Evolutionary conservation across 176 grass and related monocot species (phyloP), one percentile per base, ranked within the genome.

Genomic region (Thalia dealbata): DNA sequence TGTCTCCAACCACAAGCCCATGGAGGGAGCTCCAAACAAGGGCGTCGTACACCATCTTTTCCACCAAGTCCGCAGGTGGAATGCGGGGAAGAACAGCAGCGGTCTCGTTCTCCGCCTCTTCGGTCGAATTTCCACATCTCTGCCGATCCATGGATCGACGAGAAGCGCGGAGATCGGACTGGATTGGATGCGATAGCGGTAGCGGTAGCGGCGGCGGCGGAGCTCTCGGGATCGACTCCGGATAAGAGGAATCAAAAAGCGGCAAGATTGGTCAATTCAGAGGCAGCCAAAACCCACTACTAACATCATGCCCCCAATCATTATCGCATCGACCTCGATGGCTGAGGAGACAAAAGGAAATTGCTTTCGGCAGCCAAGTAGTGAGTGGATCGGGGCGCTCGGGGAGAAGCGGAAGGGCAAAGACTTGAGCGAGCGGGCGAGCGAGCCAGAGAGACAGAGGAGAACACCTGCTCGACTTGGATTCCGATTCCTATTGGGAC

Each of bases 11-110:
- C 15, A 79, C 77, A 50, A 79, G 77, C 11, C 77, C 77, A 48
- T 79, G 77, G 54, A 79, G 77, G 21, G 77, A 70, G 67, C 77
- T 71, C 77, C 77, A 79, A 44, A 79, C 77, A 48, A 79, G 66
- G 26, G 77, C 77, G 43, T 79, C 67, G n/a, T 69, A 61, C 10
- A 79, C 54, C 54, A 79, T 61, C 10, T 71, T 62, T 30, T 79
- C 77, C 41, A 71, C 16, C 75, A 77, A 67, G 2, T 77, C 75
- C 14, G 61, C 7, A 62, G 45, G 45, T 7, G 75, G 45, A 46
- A 77, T 25, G 27, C 16, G 2, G 21, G 12, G 55, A 22, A 16
- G 9, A 30, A 44, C 0, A 10, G 42, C 16, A 25, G 45, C 26
- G 48, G 21, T 50, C 26, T 30, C 22, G 46, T 19, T 6, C 25